Evolutionary conservation across 345 rosid genomes (phyloP).

Genomic region (Conringia planisiliqua): DNA sequence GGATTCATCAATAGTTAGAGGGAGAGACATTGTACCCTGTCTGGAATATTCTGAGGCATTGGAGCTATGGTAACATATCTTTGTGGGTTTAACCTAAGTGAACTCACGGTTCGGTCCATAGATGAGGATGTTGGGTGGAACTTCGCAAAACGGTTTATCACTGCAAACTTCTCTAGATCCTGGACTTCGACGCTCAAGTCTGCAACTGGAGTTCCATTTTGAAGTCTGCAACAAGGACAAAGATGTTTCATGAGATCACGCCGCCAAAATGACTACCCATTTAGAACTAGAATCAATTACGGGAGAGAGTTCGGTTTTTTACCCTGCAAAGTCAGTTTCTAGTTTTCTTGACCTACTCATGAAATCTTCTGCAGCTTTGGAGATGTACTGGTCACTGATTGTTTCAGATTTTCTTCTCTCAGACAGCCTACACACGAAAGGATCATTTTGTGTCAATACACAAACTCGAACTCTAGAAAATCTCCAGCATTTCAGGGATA

Average conservation of each 20-base stretch:
- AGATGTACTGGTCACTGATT: conserved; percentile 47
- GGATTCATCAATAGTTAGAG: conserved; percentile 60
- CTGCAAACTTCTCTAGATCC: conserved; percentile 73
- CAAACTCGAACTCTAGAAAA: neutral
- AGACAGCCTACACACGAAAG: conserved; percentile 34
- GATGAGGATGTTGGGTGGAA: conserved; percentile 67
- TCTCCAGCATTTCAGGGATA: neutral
- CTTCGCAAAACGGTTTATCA: conserved; percentile 90
- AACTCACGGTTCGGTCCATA: conserved; percentile 35
- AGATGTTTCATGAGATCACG: conserved; percentile 6
- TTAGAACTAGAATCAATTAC: neutral
- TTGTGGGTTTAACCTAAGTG: conserved; percentile 56
- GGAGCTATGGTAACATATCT: conserved; percentile 85
- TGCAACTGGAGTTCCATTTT: conserved; percentile 53
- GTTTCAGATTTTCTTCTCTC: conserved; percentile 45
- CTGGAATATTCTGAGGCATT: conserved; percentile 85
- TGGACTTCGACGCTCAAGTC: conserved; percentile 81
- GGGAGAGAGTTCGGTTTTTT: neutral
- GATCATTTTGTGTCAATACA: neutral
- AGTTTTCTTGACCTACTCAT: conserved; percentile 50
- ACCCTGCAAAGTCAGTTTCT: conserved; percentile 66
- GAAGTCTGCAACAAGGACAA: conserved; percentile 53
- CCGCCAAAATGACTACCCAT: neutral
- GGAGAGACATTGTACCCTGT: conserved; percentile 83
- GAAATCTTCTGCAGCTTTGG: conserved; percentile 63